Percentiles rank a stretch among this genome's conserved stretches.
Evolutionary conservation across 1,284 basidiomycete species (phyloP).

Genomic region (Leccinum fallax): DNA sequence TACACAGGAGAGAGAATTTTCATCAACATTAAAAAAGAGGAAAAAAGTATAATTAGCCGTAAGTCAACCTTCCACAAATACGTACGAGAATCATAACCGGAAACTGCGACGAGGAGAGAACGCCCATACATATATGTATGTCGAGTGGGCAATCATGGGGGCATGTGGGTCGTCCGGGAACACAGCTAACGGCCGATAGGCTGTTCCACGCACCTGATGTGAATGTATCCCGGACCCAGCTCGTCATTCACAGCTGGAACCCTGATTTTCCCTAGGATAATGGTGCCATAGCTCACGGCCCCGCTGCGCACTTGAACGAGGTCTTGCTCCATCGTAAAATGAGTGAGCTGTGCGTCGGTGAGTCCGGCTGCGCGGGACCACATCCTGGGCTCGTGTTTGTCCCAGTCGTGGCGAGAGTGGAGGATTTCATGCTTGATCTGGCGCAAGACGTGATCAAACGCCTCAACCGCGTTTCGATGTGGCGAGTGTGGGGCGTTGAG

Average conservation of each 20-base stretch:
- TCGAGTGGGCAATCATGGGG: neutral
- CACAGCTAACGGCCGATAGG: neutral
- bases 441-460: conserved; percentile 55
- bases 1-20: neutral
- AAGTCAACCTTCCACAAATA: conserved; percentile 13
- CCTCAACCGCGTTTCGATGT: conserved; percentile 57
- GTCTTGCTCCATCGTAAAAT: conserved; percentile 58
- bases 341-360: conserved; percentile 51
- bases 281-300: conserved; percentile 60
- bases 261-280: conserved; percentile 76
- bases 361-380: conserved; percentile 61
- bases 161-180: conserved; percentile 2
- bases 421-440: conserved; percentile 64
- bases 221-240: conserved; percentile 64
- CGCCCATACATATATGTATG: conserved; percentile 2
- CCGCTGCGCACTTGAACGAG: conserved; percentile 57
- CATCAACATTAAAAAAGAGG: neutral
- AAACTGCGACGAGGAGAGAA: conserved; percentile 6
- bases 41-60: conserved; percentile 9
- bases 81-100: conserved; percentile 10
- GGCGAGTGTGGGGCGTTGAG: conserved; percentile 64
- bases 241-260: conserved; percentile 67
- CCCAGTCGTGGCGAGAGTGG: conserved; percentile 67
- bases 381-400: conserved; percentile 73
- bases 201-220: conserved; percentile 59